Conservation (phyloP, 2,329 filamentous ascomycete genomes). For the Trichoderma endophyticum region DNA sequence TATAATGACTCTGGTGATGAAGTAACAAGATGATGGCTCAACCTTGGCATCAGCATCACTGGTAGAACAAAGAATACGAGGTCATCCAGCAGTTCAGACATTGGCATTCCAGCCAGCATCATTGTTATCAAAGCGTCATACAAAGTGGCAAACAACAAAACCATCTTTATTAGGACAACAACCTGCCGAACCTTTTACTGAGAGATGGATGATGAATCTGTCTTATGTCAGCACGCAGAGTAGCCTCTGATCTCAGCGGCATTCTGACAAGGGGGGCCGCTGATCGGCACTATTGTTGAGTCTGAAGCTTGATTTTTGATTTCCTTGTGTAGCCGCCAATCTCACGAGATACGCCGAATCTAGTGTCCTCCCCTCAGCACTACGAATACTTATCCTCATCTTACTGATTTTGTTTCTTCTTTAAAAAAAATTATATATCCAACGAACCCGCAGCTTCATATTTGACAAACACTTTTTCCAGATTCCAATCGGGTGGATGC, state of each 20-base stretch:
- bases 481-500: neutral
- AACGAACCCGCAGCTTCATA: neutral
- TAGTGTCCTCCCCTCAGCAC: neutral
- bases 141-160: neutral
- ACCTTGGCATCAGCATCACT: neutral
- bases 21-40: neutral
- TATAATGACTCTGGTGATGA: neutral
- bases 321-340: neutral
- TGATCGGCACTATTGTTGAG: neutral
- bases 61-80: neutral
- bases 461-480: neutral
- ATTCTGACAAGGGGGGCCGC: neutral
- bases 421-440: neutral
- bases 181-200: neutral
- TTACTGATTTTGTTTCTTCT: neutral
- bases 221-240: conserved; percentile 9
- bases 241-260: conserved; percentile 6
- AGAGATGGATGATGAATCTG: neutral
- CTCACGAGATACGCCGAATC: neutral
- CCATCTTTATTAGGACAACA: neutral
- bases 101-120: neutral
- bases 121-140: neutral
- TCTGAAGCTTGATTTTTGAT: conserved; percentile 1
- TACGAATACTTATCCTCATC: neutral
- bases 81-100: neutral